Evolutionary conservation across 73 alveolate genomes (phyloP).

Genomic region (Stentor roeselii): DNA sequence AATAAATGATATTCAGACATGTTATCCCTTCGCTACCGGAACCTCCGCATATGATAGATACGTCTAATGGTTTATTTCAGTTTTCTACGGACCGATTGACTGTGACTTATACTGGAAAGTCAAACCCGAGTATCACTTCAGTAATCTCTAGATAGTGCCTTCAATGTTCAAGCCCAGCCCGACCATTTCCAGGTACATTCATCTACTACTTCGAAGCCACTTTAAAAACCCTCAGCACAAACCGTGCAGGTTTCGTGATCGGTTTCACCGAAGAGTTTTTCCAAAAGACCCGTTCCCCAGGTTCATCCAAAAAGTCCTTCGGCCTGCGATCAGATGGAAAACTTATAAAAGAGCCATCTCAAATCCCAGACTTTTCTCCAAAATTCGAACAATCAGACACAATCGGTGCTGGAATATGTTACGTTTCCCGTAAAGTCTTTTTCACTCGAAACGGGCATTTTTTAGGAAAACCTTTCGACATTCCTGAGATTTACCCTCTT

Average conservation of each 20-base stretch:
- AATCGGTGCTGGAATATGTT: constrained; percentile 79
- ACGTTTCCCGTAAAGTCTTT: constrained; percentile 60
- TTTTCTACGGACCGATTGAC: not conserved
- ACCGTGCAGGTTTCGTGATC: not conserved
- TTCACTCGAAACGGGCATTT: constrained; percentile 81
- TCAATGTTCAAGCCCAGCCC: not conserved
- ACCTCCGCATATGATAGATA: too few relatives aligned
- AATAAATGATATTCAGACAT: too few relatives aligned
- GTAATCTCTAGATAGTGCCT: constrained; percentile 21
- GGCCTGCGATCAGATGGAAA: constrained; percentile 58
- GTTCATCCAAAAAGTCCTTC: constrained; percentile 37
- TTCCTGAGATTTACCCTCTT: constrained; percentile 7
- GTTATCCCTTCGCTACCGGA: too few relatives aligned
- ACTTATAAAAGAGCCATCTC: constrained; percentile 13
- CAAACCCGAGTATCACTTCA: not conserved
- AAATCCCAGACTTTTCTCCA: constrained; percentile 65
- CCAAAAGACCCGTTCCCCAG: not conserved
- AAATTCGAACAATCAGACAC: constrained; percentile 63
- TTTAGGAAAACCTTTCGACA: constrained; percentile 62
- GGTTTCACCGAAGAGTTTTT: constrained; percentile 16
- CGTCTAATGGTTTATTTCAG: too few relatives aligned
- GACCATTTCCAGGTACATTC: not conserved
- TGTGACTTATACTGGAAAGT: constrained; percentile 20
- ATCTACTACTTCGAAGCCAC: constrained; percentile 12
- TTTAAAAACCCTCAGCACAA: not conserved